Evolutionary conservation across 768 basidiomycete genomes (phyloP), one percentile per base, ranked within the genome.

Genomic region (Boletus tomentosulus): DNA sequence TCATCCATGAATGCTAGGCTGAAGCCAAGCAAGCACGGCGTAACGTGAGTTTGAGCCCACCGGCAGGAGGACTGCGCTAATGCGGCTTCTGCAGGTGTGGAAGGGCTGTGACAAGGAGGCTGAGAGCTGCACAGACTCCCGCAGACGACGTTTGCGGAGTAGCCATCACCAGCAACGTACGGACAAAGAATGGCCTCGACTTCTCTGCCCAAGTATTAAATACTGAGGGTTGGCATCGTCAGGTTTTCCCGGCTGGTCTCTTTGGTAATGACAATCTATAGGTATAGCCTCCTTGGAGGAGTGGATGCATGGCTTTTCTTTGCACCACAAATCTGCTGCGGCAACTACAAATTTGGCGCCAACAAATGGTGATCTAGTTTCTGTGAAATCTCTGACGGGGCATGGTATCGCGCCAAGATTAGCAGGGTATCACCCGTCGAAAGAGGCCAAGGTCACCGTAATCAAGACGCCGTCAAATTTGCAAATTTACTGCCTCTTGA

Each of bases 381-480:
- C 92, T 12, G 96, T 93, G n/a, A 93, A 93, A 66, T 98, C 73
- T 89, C 88, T 46, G 89, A 97, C 63, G 91, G 91, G 8, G 76
- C 86, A 46, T 99, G 96, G 97, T 98, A 98, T 71, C 89, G 96
- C 48, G 96, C 96, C 42, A 90, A 85, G 74, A 86, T 98, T 56
- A 87, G 89, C 49, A 81, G 90, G 22, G 74, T 83, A n/a, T 95
- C 92, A 43, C 83, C 91, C 4, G 62, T 90, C 38, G 74, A 93
- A 89, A 66, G 92, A 97, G 71, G 94, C 92, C 6, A 92, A 97
- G 68, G 87, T 99, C 33, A 86, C 87, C 8, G 96, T 31, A 98
- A 99, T 70, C 89, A 94, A 70, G 93, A 96, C 65, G 89, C 80
- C 2, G 76, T 98, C 11, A 72, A 86, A 4, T 98, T 92, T 71